A percentile compares a stretch with the other conserved stretches of the same genome.
Evolutionary conservation across 2,329 filamentous ascomycete genomes (phyloP).

Genomic region (Ascochyta fabae): DNA sequence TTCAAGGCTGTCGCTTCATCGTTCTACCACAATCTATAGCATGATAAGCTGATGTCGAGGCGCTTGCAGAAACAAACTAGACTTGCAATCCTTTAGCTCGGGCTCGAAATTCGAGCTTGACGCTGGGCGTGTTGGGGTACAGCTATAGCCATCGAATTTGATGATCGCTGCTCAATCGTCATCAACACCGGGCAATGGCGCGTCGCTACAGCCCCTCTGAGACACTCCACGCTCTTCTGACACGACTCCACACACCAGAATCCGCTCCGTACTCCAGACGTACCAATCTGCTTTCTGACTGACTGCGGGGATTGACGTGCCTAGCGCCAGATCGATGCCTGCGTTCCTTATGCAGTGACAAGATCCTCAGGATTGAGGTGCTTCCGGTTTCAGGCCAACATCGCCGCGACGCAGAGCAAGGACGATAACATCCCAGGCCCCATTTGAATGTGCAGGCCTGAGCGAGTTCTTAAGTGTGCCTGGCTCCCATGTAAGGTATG

Average conservation of each 20-base stretch:
- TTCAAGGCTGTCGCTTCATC: conserved; percentile 4
- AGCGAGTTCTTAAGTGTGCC: conserved; percentile 34
- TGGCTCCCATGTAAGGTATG: conserved; percentile 24
- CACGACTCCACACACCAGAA: conserved; percentile 28
- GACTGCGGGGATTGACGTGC: conserved; percentile 19
- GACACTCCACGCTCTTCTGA: conserved; percentile 30
- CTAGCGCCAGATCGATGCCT: conserved; percentile 18
- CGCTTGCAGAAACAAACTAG: neutral
- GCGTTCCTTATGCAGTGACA: conserved; percentile 27
- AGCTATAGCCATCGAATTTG: neutral
- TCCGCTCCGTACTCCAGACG: conserved; percentile 16
- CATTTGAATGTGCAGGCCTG: conserved; percentile 21
- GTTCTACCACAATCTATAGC: neutral
- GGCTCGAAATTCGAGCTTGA: neutral
- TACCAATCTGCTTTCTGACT: conserved; percentile 20
- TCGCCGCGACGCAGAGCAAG: conserved; percentile 5
- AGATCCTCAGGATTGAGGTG: conserved; percentile 34
- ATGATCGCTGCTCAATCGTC: neutral
- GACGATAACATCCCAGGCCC: conserved; percentile 8
- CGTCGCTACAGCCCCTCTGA: conserved; percentile 29
- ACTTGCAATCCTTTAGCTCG: neutral
- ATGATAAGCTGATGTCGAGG: neutral
- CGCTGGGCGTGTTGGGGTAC: neutral
- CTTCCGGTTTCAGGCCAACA: conserved; percentile 45
- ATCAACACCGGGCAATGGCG: conserved; percentile 9